phyloP scores from a whole-genome alignment of 805 yeast species.

The Clavispora carvajalis region DNA sequence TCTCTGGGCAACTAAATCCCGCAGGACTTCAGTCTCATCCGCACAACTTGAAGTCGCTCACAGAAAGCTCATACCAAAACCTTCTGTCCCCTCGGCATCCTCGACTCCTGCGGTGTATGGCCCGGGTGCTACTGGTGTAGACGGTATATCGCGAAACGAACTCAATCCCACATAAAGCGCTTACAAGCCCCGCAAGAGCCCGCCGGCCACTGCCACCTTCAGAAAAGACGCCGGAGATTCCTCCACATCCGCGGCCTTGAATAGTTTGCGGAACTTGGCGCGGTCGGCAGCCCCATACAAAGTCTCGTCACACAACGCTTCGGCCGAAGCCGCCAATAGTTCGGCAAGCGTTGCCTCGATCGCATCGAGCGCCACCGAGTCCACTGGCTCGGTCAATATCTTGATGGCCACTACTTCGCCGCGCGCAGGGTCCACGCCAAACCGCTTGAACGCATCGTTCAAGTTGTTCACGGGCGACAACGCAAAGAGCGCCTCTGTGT shows the following conservation, averaged over 20 bases:
- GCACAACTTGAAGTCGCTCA: too few relatives aligned
- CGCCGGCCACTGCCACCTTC: constrained; percentile 11
- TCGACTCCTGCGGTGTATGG: too few relatives aligned
- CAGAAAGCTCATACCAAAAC: too few relatives aligned
- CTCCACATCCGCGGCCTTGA: constrained; percentile 26
- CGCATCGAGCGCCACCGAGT: constrained; percentile 20
- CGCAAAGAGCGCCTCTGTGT: constrained; percentile 67
- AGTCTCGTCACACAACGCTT: constrained; percentile 20
- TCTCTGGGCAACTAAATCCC: too few relatives aligned
- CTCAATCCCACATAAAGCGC: too few relatives aligned
- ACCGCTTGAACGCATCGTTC: constrained; percentile 62
- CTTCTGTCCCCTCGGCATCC: too few relatives aligned
- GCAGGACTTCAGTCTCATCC: too few relatives aligned
- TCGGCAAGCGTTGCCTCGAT: constrained; percentile 15
- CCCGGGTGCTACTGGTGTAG: too few relatives aligned
- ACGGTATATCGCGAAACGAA: too few relatives aligned
- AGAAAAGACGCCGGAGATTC: constrained; percentile 8
- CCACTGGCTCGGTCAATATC: constrained; percentile 24
- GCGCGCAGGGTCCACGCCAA: constrained; percentile 58
- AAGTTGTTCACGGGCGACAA: constrained; percentile 69
- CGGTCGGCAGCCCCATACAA: constrained; percentile 20
- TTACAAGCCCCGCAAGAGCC: constrained; percentile 14
- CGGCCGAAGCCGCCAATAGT: constrained; percentile 10
- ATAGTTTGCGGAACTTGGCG: constrained; percentile 30
- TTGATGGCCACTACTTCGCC: constrained; percentile 47